These are phyloP conservation scores for Cordyceps javanica DNA, from an alignment of 2,329 filamentous ascomycete species.

Conservation along the genomic window DNA sequence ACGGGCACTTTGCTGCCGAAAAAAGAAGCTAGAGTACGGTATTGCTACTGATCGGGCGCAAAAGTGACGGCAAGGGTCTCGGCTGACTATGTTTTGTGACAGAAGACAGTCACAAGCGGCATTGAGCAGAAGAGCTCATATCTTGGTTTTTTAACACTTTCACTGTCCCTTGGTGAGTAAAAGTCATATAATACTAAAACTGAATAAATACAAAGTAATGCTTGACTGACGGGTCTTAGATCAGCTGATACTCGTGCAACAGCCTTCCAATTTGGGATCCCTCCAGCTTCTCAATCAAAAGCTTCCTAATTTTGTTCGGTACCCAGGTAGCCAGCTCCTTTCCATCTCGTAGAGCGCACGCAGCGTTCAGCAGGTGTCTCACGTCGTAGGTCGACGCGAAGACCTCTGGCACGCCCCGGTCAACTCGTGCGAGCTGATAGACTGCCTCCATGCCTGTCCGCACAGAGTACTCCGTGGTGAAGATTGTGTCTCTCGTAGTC, in stretches of 20 bases:
- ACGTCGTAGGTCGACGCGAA: neutral
- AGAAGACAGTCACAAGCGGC: too few relatives aligned
- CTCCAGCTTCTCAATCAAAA: neutral
- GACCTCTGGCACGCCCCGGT: neutral
- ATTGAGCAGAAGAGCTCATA: too few relatives aligned
- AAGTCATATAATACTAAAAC: too few relatives aligned
- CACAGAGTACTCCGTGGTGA: constrained; percentile 29
- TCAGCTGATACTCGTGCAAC: neutral
- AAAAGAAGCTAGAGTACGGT: too few relatives aligned
- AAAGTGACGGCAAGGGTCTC: too few relatives aligned
- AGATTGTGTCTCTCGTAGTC: neutral
- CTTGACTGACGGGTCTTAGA: neutral
- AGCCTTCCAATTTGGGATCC: neutral
- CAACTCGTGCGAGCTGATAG: constrained; percentile 14
- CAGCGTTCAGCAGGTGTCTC: neutral
- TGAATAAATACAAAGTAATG: neutral
- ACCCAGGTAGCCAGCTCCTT: neutral
- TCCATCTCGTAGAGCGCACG: neutral
- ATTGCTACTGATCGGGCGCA: too few relatives aligned
- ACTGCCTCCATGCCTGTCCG: constrained; percentile 33
- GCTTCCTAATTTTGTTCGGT: neutral
- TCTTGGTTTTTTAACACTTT: too few relatives aligned
- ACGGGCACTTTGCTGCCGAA: too few relatives aligned
- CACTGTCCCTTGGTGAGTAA: too few relatives aligned
- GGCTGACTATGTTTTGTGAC: too few relatives aligned